Conservation (phyloP, 192 early-diverging fungal genomes). For the Diversispora epigaea region DNA sequence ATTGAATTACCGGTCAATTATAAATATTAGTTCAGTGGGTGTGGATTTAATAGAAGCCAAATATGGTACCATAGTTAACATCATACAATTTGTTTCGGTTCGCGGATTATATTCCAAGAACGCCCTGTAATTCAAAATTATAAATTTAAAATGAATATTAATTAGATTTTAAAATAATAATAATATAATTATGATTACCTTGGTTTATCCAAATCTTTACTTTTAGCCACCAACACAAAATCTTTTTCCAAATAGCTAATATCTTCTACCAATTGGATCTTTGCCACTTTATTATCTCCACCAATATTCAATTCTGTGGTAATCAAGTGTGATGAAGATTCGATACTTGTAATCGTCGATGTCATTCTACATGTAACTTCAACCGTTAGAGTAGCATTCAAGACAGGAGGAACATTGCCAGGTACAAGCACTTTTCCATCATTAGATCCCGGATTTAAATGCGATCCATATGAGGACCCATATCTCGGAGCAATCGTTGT, state of each 20-base stretch:
- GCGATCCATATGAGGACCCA: too few species aligned
- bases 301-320: conserved; percentile 30
- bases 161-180: background rate
- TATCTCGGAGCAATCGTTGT: conserved; percentile 45
- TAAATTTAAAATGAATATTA: background rate
- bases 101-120: conserved; percentile 41
- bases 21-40: conserved; percentile 45
- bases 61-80: too few species aligned
- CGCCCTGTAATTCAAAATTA: conserved; percentile 3
- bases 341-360: conserved; percentile 39
- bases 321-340: conserved; percentile 51
- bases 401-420: background rate
- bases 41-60: conserved; percentile 7
- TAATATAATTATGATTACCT: conserved; percentile 7
- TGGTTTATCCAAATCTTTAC: conserved; percentile 38
- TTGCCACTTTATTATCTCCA: conserved; percentile 29
- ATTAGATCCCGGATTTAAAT: background rate
- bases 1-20: conserved; percentile 41
- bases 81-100: conserved; percentile 34
- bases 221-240: conserved; percentile 43
- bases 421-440: conserved; percentile 8
- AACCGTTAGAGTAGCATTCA: conserved; percentile 18
- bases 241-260: conserved; percentile 42
- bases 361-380: conserved; percentile 34
- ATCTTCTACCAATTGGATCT: conserved; percentile 8